A percentile compares a stretch with the other conserved stretches of the same genome.
These are phyloP conservation scores for Russula griseocarnosa DNA, from an alignment of 768 basidiomycete species.

Conservation along the genomic window DNA sequence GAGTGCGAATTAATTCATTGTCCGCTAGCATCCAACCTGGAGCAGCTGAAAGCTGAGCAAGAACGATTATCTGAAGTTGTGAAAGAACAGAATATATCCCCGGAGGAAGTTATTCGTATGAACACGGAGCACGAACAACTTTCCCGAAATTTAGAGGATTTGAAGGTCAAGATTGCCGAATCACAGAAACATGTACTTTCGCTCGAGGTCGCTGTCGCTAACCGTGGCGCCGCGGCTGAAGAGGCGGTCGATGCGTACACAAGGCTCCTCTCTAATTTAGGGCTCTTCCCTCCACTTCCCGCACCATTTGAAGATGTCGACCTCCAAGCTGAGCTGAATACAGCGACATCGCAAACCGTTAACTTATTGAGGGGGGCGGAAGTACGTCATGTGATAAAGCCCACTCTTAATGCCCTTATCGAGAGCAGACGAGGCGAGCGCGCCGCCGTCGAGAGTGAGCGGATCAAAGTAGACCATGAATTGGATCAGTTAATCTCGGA, in stretches of 20 bases:
- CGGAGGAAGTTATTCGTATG: constrained; percentile 89
- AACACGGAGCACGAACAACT: constrained; percentile 83
- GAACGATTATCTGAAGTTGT: constrained; percentile 61
- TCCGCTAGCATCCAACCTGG: constrained; percentile 41
- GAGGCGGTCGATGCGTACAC: constrained; percentile 78
- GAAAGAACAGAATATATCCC: constrained; percentile 81
- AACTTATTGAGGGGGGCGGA: constrained; percentile 66
- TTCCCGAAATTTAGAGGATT: constrained; percentile 65
- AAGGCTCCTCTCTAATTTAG: constrained; percentile 66
- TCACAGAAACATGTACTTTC: constrained; percentile 68
- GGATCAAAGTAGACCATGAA: constrained; percentile 77
- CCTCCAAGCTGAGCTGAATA: constrained; percentile 77
- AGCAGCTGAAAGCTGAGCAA: constrained; percentile 61
- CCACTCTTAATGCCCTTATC: constrained; percentile 66
- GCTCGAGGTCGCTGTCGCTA: constrained; percentile 79
- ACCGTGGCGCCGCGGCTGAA: constrained; percentile 76
- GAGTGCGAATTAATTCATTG: neutral
- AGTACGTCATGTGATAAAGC: constrained; percentile 68
- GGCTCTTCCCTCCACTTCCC: constrained; percentile 69
- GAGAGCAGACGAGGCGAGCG: constrained; percentile 69
- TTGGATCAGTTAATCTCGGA: constrained; percentile 71
- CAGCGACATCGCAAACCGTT: constrained; percentile 65
- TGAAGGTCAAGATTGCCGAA: constrained; percentile 71
- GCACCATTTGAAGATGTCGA: constrained; percentile 68
- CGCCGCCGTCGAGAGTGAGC: constrained; percentile 68